phyloP scores from a whole-genome alignment of 768 basidiomycete genomes.

The Rhizopogon rudus region DNA sequence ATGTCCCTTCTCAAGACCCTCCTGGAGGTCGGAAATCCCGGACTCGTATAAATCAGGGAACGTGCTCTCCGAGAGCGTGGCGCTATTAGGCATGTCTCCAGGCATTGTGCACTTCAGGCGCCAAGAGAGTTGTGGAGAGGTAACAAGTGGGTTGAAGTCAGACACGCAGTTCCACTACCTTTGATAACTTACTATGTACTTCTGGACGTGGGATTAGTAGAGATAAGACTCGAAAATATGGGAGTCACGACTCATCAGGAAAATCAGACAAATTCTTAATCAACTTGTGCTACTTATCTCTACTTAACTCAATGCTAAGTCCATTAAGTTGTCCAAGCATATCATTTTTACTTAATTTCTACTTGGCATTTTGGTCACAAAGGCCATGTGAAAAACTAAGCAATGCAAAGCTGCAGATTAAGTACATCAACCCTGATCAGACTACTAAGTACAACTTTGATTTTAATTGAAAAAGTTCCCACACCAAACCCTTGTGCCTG shows the following conservation, averaged over 20 bases:
- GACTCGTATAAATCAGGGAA: slow-evolving; percentile 62
- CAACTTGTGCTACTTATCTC: no score
- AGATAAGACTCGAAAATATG: neutral
- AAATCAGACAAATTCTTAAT: no score
- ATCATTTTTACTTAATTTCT: neutral
- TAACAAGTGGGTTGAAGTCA: neutral
- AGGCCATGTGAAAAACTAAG: neutral
- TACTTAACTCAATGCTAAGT: no score
- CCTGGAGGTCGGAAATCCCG: slow-evolving; percentile 49
- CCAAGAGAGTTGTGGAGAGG: slow-evolving; percentile 2
- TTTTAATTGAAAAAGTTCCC: no score
- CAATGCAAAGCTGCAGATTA: neutral
- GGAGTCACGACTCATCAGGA: neutral
- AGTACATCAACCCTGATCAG: no score
- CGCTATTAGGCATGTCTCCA: slow-evolving; percentile 9
- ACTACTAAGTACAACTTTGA: no score
- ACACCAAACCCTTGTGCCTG: no score
- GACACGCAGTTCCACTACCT: slow-evolving; percentile 2
- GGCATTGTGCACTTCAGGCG: slow-evolving; percentile 5
- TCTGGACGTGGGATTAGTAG: slow-evolving; percentile 4
- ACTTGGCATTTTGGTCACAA: neutral
- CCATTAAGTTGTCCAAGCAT: neutral
- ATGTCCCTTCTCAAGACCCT: slow-evolving; percentile 42
- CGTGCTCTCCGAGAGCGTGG: neutral
- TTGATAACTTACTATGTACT: slow-evolving; percentile 18